These are phyloP conservation scores for Apostasia ramifera DNA, from an alignment of 106 monocot species.

Conservation along the genomic window DNA sequence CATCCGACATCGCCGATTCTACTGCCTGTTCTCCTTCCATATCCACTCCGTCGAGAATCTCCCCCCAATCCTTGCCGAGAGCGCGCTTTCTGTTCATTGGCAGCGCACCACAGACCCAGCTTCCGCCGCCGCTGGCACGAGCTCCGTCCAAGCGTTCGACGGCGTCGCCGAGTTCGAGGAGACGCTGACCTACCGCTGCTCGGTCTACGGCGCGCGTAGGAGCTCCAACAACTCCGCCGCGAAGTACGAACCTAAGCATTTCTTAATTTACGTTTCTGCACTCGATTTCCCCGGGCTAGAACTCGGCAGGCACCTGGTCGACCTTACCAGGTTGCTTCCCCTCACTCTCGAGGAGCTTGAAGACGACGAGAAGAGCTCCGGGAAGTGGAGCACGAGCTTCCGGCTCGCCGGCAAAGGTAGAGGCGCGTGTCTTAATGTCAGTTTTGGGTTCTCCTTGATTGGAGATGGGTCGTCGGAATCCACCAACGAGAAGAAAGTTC, in stretches of 20 bases:
- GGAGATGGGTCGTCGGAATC: not conserved
- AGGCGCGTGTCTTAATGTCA: slow-evolving; percentile 62
- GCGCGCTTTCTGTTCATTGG: slow-evolving; percentile 45
- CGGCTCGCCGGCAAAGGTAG: slow-evolving; percentile 54
- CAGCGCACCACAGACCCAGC: slow-evolving; percentile 39
- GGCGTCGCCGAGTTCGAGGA: slow-evolving; percentile 67
- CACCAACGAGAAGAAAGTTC: slow-evolving; percentile 13
- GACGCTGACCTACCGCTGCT: slow-evolving; percentile 46
- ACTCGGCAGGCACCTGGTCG: slow-evolving; percentile 65
- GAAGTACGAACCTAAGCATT: slow-evolving; percentile 76
- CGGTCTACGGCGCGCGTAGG: slow-evolving; percentile 36
- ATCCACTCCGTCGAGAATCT: slow-evolving; percentile 65
- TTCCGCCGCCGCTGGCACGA: slow-evolving; percentile 25
- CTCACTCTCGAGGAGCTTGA: slow-evolving; percentile 58
- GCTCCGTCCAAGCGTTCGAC: slow-evolving; percentile 24
- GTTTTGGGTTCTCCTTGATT: slow-evolving; percentile 55
- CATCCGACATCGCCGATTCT: slow-evolving; percentile 55
- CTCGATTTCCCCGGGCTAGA: slow-evolving; percentile 36
- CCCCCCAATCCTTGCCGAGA: slow-evolving; percentile 29
- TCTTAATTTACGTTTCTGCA: slow-evolving; percentile 35
- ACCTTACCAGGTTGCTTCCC: slow-evolving; percentile 77
- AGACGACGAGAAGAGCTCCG: slow-evolving; percentile 27
- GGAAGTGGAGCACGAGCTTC: slow-evolving; percentile 88
- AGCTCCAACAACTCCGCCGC: slow-evolving; percentile 31
- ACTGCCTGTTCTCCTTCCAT: slow-evolving; percentile 68